Conservation (phyloP, 768 basidiomycete genomes). For the Filobasidium wieringae region DNA sequence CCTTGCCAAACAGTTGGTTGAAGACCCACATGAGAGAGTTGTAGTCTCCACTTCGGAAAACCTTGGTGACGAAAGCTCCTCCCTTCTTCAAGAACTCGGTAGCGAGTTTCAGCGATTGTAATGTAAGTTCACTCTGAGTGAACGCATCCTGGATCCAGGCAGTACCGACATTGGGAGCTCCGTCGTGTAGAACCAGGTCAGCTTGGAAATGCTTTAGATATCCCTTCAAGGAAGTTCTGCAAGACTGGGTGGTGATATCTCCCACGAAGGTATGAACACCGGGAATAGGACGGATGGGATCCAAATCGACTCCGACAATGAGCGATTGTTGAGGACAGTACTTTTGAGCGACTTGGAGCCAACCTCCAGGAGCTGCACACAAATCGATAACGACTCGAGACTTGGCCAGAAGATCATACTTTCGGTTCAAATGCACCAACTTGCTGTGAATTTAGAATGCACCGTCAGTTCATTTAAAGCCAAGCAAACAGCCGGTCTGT, state of each 20-base stretch:
- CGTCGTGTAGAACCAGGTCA: constrained; percentile 94
- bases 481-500: not conserved
- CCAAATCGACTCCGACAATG: constrained; percentile 90
- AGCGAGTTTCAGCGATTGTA: constrained; percentile 88
- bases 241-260: constrained; percentile 86
- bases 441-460: constrained; percentile 45
- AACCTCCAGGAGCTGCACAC: constrained; percentile 96
- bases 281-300: constrained; percentile 90
- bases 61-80: constrained; percentile 93
- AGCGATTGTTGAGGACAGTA: constrained; percentile 89
- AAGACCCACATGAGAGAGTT: constrained; percentile 99
- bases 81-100: constrained; percentile 88
- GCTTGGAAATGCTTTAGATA: constrained; percentile 99
- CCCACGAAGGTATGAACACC: constrained; percentile 79
- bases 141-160: constrained; percentile 99
- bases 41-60: constrained; percentile 96
- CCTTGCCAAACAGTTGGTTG: constrained; percentile 84
- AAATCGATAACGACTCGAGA: constrained; percentile 89
- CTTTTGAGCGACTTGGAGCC: constrained; percentile 96
- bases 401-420: constrained; percentile 76
- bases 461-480: not conserved
- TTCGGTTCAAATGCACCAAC: constrained; percentile 95
- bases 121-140: constrained; percentile 87
- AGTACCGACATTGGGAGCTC: constrained; percentile 97
- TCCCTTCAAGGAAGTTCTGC: constrained; percentile 68